These are phyloP conservation scores for Pyrus hybrid DNA, from an alignment of 331 rosid species.

Conservation along the genomic window DNA sequence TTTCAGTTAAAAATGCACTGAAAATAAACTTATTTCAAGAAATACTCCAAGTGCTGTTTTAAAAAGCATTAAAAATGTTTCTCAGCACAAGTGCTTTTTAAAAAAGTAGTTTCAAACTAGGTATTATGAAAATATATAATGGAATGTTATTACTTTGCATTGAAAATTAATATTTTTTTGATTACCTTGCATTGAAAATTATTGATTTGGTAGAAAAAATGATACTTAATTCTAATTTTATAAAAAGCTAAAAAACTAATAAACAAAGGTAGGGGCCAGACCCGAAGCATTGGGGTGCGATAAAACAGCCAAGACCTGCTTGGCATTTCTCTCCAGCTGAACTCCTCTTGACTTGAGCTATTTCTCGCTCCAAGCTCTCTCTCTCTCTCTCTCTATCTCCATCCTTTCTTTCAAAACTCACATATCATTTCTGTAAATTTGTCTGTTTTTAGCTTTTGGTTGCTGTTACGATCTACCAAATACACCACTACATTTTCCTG, in stretches of 20 bases:
- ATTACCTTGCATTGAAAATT: too few relatives aligned
- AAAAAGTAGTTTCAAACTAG: too few relatives aligned
- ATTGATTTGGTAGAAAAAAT: too few relatives aligned
- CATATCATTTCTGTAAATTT: constrained; percentile 6
- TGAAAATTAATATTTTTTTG: too few relatives aligned
- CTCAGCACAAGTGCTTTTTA: too few relatives aligned
- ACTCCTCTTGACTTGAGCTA: constrained; percentile 51
- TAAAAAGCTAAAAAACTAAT: neutral
- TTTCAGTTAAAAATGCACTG: too few relatives aligned
- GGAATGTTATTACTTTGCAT: too few relatives aligned
- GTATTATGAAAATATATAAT: too few relatives aligned
- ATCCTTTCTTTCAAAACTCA: neutral
- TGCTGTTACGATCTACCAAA: constrained; percentile 63
- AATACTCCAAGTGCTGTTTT: too few relatives aligned
- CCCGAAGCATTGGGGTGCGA: constrained; percentile 33
- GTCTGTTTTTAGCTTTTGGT: constrained; percentile 10
- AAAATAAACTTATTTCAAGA: accelerated
- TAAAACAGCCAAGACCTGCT: constrained; percentile 8
- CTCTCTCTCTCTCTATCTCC: neutral
- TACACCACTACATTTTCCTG: constrained; percentile 21
- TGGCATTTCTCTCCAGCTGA: constrained; percentile 27
- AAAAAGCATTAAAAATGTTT: too few relatives aligned
- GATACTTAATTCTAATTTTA: too few relatives aligned
- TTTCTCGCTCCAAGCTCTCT: neutral
- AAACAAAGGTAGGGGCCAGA: neutral